Evolutionary conservation across 352 stramenopile species (phyloP), one percentile per base, ranked within the genome.

Genomic region (Phytophthora europaea): DNA sequence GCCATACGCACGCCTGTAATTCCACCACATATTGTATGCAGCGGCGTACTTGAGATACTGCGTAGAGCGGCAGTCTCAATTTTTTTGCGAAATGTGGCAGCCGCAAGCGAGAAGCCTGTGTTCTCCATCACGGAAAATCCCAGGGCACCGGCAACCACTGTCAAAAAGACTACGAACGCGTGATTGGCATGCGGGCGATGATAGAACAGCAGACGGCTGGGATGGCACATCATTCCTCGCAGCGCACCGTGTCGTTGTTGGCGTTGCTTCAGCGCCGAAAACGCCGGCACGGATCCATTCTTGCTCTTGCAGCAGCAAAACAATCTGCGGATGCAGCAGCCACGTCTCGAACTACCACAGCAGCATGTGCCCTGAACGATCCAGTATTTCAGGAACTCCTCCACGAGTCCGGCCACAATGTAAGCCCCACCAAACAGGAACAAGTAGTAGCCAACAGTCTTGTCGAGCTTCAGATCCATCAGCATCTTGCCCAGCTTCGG

Each of bases 121-220:
- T 91, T 94, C 65, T 94, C 88, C 53, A 84, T 78, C 15, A 87
- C 72, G 6, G 88, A 87, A 56, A 94, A 92, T 6, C 85, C 85
- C 12, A 93, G 60, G 12, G 85, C 67, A 1, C 77, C 84, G 3
- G 80, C 81, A 6, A 88, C 62, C 15, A 93, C 77, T 0, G 78
- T 80, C 26, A 91, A 69, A 64, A 91, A 87, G 56, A 92, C 79
- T 10, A 93, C 85, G 50, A 89, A 80, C 31, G 75, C 65, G 67
- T 94, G 84, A 54, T 80, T 88, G 16, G 75, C 72, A 59, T 89
- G 79, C 12, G 72, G 65, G 16, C 81, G 65, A 20, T 83, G 79
- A 13, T 82, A 77, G 28, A 80, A 83, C 1, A 90, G 75, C 20
- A 91, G 67, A 0, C 81, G 79, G 8, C 78, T 80, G 2, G 83